Conservation (phyloP, 805 yeast genomes). For the Candida glaebosa region DNA sequence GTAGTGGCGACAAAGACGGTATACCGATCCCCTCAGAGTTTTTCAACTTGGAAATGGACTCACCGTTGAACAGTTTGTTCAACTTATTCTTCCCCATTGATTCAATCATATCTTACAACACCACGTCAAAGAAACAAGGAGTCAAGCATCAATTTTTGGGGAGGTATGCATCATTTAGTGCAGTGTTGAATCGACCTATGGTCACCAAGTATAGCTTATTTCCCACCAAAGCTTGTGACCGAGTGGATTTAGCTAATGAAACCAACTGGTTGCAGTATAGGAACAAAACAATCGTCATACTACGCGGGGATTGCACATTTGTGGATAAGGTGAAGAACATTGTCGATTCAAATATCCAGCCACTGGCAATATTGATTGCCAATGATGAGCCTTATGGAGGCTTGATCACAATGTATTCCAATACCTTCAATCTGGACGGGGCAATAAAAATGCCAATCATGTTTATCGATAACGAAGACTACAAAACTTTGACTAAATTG, state of each 20-base stretch:
- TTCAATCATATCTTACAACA: conserved; percentile 28
- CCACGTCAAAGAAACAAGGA: conserved; percentile 12
- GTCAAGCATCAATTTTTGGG: conserved; percentile 22
- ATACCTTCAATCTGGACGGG: conserved; percentile 38
- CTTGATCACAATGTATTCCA: conserved; percentile 53
- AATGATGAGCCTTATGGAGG: conserved; percentile 47
- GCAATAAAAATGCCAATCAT: conserved; percentile 46
- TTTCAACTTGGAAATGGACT: conserved; percentile 19
- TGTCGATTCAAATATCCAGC: conserved; percentile 32
- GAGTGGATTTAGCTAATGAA: conserved; percentile 9
- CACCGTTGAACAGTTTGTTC: conserved; percentile 32
- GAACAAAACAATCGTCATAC: conserved; percentile 25
- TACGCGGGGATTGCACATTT: conserved; percentile 55
- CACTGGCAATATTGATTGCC: conserved; percentile 53
- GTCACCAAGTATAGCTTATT: conserved; percentile 23
- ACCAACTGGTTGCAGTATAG: conserved; percentile 11
- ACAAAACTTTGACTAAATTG: conserved; percentile 15
- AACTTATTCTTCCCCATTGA: conserved; percentile 43
- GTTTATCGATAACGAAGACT: conserved; percentile 48
- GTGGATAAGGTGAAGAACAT: conserved; percentile 48
- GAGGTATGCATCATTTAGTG: conserved; percentile 42
- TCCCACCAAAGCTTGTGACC: conserved; percentile 28
- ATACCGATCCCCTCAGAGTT: not conserved
- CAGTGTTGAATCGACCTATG: conserved; percentile 24
- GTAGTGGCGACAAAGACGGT: not conserved